phyloP scores from a whole-genome alignment of 345 rosid genomes.

The Bruguiera parviflora region DNA sequence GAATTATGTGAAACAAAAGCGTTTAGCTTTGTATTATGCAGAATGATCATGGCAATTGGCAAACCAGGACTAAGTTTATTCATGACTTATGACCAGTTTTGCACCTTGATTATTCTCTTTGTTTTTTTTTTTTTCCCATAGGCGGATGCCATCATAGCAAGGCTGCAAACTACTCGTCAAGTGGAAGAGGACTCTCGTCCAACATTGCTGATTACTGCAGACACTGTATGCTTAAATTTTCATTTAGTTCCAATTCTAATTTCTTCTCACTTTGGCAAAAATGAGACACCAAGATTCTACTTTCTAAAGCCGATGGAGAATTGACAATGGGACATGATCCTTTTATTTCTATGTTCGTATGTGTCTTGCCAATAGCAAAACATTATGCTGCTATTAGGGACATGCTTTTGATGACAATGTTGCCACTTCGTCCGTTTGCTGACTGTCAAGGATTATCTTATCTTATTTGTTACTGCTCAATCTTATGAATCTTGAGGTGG shows the following conservation, averaged over 20 bases:
- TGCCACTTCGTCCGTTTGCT: too few species aligned
- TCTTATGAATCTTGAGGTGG: conserved; percentile 31
- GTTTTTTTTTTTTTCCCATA: conserved; percentile 18
- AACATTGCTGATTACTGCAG: conserved; percentile 76
- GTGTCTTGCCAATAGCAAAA: too few species aligned
- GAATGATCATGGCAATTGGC: too few species aligned
- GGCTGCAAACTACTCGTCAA: conserved; percentile 34
- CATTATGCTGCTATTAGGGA: too few species aligned
- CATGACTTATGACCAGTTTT: background rate
- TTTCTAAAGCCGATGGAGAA: too few species aligned
- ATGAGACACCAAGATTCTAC: too few species aligned
- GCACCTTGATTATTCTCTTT: background rate
- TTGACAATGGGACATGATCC: too few species aligned
- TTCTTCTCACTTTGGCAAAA: background rate
- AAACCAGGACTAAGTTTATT: background rate
- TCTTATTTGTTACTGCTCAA: conserved; percentile 24
- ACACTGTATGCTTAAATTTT: conserved; percentile 53
- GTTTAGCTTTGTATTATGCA: too few species aligned
- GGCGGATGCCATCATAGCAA: conserved; percentile 77
- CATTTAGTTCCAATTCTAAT: background rate
- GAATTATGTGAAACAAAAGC: background rate
- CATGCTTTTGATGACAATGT: too few species aligned
- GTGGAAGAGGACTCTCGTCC: conserved; percentile 39
- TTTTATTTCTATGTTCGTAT: too few species aligned
- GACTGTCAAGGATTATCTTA: background rate